phyloP scores from a whole-genome alignment of 2,329 filamentous ascomycete genomes.

The Penicillium sp. region DNA sequence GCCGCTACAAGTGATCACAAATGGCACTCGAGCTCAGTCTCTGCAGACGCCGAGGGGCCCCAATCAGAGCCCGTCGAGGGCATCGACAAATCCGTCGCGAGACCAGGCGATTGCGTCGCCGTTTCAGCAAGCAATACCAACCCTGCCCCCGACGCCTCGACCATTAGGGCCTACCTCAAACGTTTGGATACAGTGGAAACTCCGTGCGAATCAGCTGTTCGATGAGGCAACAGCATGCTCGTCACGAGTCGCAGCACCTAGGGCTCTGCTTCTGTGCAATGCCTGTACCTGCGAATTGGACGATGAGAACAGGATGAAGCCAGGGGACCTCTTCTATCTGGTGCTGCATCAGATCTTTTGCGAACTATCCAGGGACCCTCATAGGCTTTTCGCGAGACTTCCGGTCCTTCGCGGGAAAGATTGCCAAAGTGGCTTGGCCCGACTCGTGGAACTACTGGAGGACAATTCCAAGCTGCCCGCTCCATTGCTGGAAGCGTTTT shows the following conservation, averaged over 20 bases:
- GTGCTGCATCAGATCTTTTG: conserved; percentile 68
- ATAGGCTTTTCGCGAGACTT: conserved; percentile 33
- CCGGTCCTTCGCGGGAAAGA: conserved; percentile 43
- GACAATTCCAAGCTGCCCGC: conserved; percentile 37
- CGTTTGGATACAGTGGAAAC: conserved; percentile 15
- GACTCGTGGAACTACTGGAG: conserved; percentile 44
- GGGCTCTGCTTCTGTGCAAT: conserved; percentile 58
- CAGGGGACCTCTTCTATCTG: conserved; percentile 64
- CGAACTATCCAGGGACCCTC: conserved; percentile 48
- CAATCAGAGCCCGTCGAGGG: neutral
- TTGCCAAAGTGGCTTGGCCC: conserved; percentile 32
- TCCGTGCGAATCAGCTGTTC: neutral
- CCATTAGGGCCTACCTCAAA: neutral
- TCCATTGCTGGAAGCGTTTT: conserved; percentile 2
- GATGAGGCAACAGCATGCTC: neutral
- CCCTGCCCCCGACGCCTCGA: neutral
- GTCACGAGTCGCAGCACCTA: conserved; percentile 34
- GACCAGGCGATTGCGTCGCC: neutral
- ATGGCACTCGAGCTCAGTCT: neutral
- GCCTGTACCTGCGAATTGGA: conserved; percentile 49
- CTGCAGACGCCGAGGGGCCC: neutral
- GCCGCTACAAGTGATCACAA: neutral
- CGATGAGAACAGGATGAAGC: too few species aligned
- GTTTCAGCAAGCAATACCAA: neutral
- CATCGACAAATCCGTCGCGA: neutral